Evolutionary conservation across 495 filamentous ascomycete genomes (phyloP).

Genomic region (Penicillium ochrochloron): DNA sequence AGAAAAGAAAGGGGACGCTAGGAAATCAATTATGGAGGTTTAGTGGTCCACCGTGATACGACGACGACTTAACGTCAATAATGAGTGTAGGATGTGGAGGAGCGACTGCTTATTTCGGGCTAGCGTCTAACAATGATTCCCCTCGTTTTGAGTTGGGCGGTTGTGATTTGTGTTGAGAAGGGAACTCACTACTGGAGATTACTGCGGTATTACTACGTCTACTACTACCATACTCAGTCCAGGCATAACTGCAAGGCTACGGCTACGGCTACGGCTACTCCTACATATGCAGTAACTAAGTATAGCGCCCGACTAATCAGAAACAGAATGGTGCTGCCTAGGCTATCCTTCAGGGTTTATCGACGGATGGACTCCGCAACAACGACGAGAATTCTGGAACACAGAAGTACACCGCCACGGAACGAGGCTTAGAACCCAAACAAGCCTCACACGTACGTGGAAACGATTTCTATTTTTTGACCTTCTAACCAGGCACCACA

Average conservation of each 20-base stretch:
- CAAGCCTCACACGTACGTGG: slow-evolving; percentile 16
- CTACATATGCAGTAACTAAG: slow-evolving; percentile 19
- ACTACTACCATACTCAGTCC: no score
- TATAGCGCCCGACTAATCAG: slow-evolving; percentile 22
- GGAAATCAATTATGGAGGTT: slow-evolving; percentile 5
- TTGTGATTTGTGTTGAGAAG: background rate
- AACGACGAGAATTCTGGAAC: background rate
- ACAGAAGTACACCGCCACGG: slow-evolving; percentile 20
- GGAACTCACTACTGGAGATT: background rate
- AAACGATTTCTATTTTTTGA: background rate
- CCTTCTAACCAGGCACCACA: background rate
- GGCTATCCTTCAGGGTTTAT: background rate
- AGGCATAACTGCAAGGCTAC: no score
- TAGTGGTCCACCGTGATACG: background rate
- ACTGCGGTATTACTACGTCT: background rate
- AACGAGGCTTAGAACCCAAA: background rate
- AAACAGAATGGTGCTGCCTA: slow-evolving; percentile 33
- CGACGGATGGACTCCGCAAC: background rate
- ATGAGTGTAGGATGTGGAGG: slow-evolving; percentile 24
- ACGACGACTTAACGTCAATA: slow-evolving; percentile 5
- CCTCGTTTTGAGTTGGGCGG: background rate
- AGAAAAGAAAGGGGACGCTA: slow-evolving; percentile 9
- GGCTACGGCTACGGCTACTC: no score
- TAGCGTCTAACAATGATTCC: background rate
- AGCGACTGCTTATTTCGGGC: slow-evolving; percentile 21